These are phyloP conservation scores for Paraleonurus japonicus DNA, from an alignment of 257 asterid genomes.

Conservation along the genomic window DNA sequence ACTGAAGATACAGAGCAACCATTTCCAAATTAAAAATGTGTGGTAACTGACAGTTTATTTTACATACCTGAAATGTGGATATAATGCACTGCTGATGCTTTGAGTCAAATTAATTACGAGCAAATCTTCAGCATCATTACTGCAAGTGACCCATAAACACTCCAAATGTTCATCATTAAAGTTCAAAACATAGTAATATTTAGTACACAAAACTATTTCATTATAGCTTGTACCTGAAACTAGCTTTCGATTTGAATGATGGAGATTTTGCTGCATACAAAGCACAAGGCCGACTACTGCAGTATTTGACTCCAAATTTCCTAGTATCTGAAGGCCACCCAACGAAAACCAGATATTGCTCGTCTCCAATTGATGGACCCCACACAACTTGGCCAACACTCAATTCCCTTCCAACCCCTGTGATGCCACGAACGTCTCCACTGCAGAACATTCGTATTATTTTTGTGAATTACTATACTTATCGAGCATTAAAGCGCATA, in stretches of 20 bases:
- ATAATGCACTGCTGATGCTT: constrained; percentile 66
- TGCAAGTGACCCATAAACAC: constrained; percentile 26
- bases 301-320: constrained; percentile 76
- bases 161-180: background rate
- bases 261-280: constrained; percentile 75
- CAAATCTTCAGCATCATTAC: constrained; percentile 40
- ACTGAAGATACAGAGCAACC: constrained; percentile 41
- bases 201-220: constrained; percentile 2
- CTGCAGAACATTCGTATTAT: constrained; percentile 46
- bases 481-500: constrained; percentile 12
- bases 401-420: constrained; percentile 55
- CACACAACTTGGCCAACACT: constrained; percentile 92
- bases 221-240: constrained; percentile 20
- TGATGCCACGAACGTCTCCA: constrained; percentile 61
- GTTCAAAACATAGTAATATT: background rate
- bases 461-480: background rate
- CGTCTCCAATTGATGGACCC: constrained; percentile 57
- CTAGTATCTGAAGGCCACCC: constrained; percentile 86
- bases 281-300: constrained; percentile 76
- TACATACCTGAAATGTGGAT: constrained; percentile 78
- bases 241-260: constrained; percentile 36
- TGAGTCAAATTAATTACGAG: constrained; percentile 46
- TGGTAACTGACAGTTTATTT: background rate
- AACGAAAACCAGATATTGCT: constrained; percentile 64
- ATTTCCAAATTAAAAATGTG: background rate